Percentiles rank a stretch among this genome's conserved stretches.
These are phyloP conservation scores for Rhodotorula toruloides DNA, from an alignment of 768 basidiomycete species.

Conservation along the genomic window DNA sequence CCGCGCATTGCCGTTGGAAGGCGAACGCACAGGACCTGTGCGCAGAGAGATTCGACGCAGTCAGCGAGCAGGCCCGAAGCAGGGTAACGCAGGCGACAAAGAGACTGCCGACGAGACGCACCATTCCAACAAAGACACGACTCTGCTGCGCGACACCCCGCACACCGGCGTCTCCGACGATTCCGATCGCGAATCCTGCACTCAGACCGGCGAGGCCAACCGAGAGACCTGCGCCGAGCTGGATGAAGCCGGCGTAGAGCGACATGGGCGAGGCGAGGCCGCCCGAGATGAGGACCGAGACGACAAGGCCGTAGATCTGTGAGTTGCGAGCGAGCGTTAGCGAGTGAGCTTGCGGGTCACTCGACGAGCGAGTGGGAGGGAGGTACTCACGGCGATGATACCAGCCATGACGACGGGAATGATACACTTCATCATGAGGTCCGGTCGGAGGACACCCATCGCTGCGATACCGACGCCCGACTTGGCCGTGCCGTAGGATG, in stretches of 20 bases:
- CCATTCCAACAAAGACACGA: conserved; percentile 51
- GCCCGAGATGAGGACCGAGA: conserved; percentile 90
- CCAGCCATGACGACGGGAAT: conserved; percentile 99
- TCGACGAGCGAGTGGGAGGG: background rate
- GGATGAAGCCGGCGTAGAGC: conserved; percentile 86
- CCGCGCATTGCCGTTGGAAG: background rate
- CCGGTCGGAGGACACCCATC: conserved; percentile 94
- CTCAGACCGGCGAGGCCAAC: conserved; percentile 92
- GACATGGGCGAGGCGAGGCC: conserved; percentile 70
- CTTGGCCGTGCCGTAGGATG: conserved; percentile 84
- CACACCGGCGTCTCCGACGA: conserved; percentile 98
- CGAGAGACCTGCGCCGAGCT: conserved; percentile 86
- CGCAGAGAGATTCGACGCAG: no score
- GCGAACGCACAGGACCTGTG: conserved; percentile 1
- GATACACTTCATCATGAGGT: conserved; percentile 94
- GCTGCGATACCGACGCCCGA: conserved; percentile 91
- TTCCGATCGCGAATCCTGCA: conserved; percentile 94
- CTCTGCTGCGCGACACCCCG: conserved; percentile 90
- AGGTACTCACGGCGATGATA: conserved; percentile 90
- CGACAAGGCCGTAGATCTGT: conserved; percentile 78
- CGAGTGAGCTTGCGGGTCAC: background rate
- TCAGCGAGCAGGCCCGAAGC: no score
- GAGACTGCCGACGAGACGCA: conserved; percentile 86
- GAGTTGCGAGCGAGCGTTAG: background rate
- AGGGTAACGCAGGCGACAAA: background rate